A percentile compares a stretch with the other conserved stretches of the same genome.
These are phyloP conservation scores for Artemisia tridentata DNA, from an alignment of 129 eudicot genomes.

Conservation along the genomic window DNA sequence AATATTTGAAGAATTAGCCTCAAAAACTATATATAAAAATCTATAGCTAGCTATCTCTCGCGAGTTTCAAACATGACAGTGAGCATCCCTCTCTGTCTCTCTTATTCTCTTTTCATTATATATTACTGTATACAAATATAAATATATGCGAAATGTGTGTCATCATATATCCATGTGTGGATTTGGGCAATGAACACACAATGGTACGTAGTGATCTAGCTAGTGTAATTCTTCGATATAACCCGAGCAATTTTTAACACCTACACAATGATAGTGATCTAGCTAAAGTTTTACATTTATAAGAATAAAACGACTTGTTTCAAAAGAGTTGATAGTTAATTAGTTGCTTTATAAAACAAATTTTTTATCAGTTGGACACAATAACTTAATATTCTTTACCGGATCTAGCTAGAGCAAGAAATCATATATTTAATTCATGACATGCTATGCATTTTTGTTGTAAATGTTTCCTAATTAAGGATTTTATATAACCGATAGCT, in stretches of 20 bases:
- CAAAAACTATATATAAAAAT: background rate
- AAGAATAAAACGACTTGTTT: background rate
- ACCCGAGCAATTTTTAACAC: too few species aligned
- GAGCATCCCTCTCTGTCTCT: conserved; percentile 27
- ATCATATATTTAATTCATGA: background rate
- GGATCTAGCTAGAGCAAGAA: background rate
- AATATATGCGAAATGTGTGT: background rate
- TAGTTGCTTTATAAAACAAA: background rate
- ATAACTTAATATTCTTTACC: background rate
- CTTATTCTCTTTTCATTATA: background rate
- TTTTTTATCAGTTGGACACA: background rate
- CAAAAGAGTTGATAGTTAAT: background rate
- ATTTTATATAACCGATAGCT: conserved; percentile 23
- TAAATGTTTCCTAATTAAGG: background rate
- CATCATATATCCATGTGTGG: background rate
- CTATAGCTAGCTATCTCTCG: background rate
- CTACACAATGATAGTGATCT: too few species aligned
- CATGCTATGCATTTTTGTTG: background rate
- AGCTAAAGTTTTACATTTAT: background rate
- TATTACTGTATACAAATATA: too few species aligned
- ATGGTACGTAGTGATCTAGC: too few species aligned
- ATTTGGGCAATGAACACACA: background rate
- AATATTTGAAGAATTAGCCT: background rate
- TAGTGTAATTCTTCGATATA: too few species aligned
- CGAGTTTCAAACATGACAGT: conserved; percentile 30